These are phyloP conservation scores for Petrea volubilis DNA, from an alignment of 257 asterid species.

Conservation along the genomic window DNA sequence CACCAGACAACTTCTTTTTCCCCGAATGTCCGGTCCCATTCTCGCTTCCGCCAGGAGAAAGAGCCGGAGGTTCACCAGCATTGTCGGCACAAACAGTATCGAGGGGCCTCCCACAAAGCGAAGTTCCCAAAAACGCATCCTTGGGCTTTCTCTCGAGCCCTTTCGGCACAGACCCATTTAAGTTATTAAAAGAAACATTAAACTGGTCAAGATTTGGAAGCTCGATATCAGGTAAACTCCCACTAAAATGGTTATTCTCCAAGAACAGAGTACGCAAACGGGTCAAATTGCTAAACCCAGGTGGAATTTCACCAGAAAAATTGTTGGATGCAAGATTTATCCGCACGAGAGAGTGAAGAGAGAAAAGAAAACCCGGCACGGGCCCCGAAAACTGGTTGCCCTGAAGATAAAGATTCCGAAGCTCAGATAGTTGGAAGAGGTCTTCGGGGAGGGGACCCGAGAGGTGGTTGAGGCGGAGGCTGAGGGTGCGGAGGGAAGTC, in stretches of 20 bases:
- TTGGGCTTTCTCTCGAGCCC: constrained; percentile 44
- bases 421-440: constrained; percentile 44
- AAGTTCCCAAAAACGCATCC: constrained; percentile 61
- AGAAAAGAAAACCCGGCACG: constrained; percentile 33
- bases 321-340: constrained; percentile 59
- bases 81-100: constrained; percentile 45
- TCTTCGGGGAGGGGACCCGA: constrained; percentile 66
- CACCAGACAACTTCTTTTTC: constrained; percentile 55
- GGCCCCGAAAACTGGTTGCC: constrained; percentile 63
- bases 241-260: constrained; percentile 55
- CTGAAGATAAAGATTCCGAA: constrained; percentile 70
- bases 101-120: constrained; percentile 78
- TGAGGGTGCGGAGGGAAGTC: constrained; percentile 58
- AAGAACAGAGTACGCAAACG: constrained; percentile 71
- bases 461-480: constrained; percentile 77
- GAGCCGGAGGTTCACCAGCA: constrained; percentile 35
- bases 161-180: constrained; percentile 69
- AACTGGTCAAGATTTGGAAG: constrained; percentile 63
- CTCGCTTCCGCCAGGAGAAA: constrained; percentile 25
- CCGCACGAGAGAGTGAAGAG: constrained; percentile 47
- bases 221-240: constrained; percentile 52
- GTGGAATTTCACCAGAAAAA: constrained; percentile 58
- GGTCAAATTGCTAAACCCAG: constrained; percentile 54
- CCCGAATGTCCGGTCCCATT: constrained; percentile 14
- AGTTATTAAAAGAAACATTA: constrained; percentile 61